Conservation (phyloP, 768 basidiomycete species). For the Lactarius vividus region DNA sequence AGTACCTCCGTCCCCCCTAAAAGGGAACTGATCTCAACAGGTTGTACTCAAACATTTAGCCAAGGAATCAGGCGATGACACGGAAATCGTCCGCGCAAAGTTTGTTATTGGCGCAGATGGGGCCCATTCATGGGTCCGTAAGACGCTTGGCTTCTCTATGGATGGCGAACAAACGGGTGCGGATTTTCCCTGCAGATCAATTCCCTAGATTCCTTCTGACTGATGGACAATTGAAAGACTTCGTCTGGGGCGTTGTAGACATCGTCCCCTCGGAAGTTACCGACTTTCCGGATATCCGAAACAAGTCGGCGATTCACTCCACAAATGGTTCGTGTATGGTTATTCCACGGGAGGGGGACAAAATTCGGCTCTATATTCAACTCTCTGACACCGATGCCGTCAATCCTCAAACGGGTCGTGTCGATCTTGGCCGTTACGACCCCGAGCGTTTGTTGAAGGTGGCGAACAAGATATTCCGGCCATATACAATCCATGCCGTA, state of each 20-base stretch:
- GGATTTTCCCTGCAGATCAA: background rate
- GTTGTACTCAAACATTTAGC: conserved; percentile 46
- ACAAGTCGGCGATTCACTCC: conserved; percentile 49
- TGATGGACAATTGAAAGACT: conserved; percentile 41
- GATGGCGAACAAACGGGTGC: conserved; percentile 65
- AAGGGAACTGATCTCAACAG: conserved; percentile 31
- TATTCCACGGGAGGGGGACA: conserved; percentile 50
- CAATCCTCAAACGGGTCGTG: conserved; percentile 39
- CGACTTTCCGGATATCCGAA: conserved; percentile 54
- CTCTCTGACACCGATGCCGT: conserved; percentile 41
- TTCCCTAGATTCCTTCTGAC: background rate
- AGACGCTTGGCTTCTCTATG: conserved; percentile 61
- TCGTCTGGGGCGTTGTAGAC: conserved; percentile 81
- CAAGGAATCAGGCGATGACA: conserved; percentile 36
- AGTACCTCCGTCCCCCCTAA: background rate
- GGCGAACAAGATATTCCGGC: conserved; percentile 42
- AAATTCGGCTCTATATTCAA: conserved; percentile 52
- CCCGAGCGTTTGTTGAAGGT: conserved; percentile 43
- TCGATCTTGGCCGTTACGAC: conserved; percentile 41
- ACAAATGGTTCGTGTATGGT: conserved; percentile 48
- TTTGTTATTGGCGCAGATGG: conserved; percentile 79
- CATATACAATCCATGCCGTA: conserved; percentile 37
- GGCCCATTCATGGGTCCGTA: conserved; percentile 83
- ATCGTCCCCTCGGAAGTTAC: conserved; percentile 42
- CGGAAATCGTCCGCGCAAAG: conserved; percentile 64